A percentile compares a stretch with the other conserved stretches of the same genome.
Conservation (phyloP, 345 rosid genomes). For the Barbarea vulgaris region DNA sequence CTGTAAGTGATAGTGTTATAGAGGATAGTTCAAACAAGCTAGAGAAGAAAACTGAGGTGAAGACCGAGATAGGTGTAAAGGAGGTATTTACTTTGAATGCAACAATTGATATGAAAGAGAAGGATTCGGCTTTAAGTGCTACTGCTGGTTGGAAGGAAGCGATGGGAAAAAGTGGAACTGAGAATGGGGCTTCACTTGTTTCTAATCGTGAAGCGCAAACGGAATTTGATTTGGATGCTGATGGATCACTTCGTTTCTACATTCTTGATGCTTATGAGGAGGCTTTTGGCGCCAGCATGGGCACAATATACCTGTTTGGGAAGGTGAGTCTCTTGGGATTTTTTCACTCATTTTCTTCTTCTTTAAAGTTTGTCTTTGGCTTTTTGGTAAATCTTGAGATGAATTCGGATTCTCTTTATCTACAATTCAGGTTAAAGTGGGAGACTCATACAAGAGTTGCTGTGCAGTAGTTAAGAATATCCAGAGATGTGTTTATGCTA, state of each 20-base stretch:
- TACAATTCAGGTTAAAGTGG: conserved; percentile 75
- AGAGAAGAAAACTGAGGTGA: conserved; percentile 35
- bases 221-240: conserved; percentile 71
- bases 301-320: conserved; percentile 83
- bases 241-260: conserved; percentile 76
- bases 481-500: conserved; percentile 86
- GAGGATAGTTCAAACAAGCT: conserved; percentile 33
- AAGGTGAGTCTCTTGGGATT: conserved; percentile 53
- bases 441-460: conserved; percentile 76
- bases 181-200: conserved; percentile 36
- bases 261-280: conserved; percentile 87
- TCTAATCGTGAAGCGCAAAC: conserved; percentile 45
- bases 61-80: conserved; percentile 42
- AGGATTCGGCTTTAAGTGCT: conserved; percentile 72
- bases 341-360: conserved; percentile 8
- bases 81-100: conserved; percentile 64
- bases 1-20: conserved; percentile 24
- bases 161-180: conserved; percentile 43
- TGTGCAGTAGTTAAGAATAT: conserved; percentile 81
- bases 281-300: conserved; percentile 76
- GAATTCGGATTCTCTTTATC: conserved; percentile 4
- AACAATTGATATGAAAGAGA: conserved; percentile 55
- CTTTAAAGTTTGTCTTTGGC: neutral
- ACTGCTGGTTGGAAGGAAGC: conserved; percentile 84
- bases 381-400: conserved; percentile 11